Conservation (phyloP, 2,329 filamentous ascomycete genomes). For the Botrytis pseudocinerea region DNA sequence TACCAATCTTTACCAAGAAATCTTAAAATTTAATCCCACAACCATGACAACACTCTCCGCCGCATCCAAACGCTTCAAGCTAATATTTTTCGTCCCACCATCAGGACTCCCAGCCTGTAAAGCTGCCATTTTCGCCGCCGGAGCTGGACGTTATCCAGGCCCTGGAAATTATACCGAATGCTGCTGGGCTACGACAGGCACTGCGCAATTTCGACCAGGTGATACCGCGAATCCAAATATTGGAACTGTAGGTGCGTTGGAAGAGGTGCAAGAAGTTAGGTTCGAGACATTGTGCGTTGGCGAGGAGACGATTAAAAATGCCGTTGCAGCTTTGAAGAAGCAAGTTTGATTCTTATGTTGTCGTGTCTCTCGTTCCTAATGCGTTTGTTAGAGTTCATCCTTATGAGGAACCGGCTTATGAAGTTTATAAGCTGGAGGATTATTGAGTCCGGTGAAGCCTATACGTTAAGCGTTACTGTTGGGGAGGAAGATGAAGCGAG, state of each 20-base stretch:
- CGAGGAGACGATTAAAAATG: conserved; percentile 54
- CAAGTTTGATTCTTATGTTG: conserved; percentile 43
- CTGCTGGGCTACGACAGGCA: conserved; percentile 54
- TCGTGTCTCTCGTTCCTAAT: conserved; percentile 21
- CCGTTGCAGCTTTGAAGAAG: conserved; percentile 65
- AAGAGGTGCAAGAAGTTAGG: conserved; percentile 59
- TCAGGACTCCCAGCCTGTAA: conserved; percentile 49
- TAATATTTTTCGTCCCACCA: conserved; percentile 54
- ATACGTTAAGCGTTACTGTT: not conserved
- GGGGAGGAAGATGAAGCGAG: not conserved
- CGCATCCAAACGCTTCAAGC: conserved; percentile 33
- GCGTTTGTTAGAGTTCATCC: conserved; percentile 45
- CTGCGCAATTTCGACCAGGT: conserved; percentile 66
- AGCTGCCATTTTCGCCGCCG: conserved; percentile 54
- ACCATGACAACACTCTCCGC: not conserved
- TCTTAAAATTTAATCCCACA: not conserved
- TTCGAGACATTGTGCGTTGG: conserved; percentile 65
- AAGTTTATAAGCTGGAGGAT: conserved; percentile 51
- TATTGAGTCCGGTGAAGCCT: conserved; percentile 28
- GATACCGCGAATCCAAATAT: conserved; percentile 62
- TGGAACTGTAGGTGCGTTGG: conserved; percentile 56
- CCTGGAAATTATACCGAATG: conserved; percentile 56
- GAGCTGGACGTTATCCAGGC: conserved; percentile 52
- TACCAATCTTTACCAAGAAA: not conserved
- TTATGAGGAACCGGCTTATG: conserved; percentile 53